Percentiles rank a stretch among this genome's conserved stretches.
These are phyloP conservation scores for Zoysia japonica DNA, from an alignment of 176 grass and related monocot species.

Conservation along the genomic window DNA sequence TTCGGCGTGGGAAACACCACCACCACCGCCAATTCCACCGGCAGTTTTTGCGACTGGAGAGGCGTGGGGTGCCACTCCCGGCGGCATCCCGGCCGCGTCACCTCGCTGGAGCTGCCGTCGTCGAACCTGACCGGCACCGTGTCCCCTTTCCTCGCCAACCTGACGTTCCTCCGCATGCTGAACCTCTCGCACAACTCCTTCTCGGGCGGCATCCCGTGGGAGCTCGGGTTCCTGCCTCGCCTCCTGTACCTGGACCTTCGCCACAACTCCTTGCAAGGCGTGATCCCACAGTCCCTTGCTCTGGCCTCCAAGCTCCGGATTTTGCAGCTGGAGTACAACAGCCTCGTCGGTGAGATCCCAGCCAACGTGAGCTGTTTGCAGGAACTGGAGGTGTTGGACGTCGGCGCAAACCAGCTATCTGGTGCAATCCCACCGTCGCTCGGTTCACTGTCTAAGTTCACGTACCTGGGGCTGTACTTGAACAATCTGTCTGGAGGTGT, in stretches of 20 bases:
- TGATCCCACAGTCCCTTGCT: conserved; percentile 9
- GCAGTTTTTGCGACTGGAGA: conserved; percentile 19
- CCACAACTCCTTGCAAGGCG: conserved; percentile 16
- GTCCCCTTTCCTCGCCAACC: conserved; percentile 19
- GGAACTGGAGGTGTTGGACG: conserved; percentile 3
- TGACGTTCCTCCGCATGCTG: conserved; percentile 31
- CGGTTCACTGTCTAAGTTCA: conserved; percentile 17
- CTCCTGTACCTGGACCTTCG: conserved; percentile 17
- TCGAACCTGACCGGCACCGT: conserved; percentile 15
- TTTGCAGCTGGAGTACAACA: conserved; percentile 29
- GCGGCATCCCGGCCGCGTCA: conserved; percentile 15
- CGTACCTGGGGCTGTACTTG: conserved; percentile 3
- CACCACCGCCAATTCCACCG: not conserved
- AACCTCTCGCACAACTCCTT: conserved; percentile 32
- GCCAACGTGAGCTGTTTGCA: conserved; percentile 23
- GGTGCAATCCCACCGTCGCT: conserved; percentile 1
- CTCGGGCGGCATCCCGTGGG: not conserved
- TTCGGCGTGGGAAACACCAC: not conserved
- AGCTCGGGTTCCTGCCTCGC: conserved; percentile 10
- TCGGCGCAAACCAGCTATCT: conserved; percentile 9
- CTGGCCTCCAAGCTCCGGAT: conserved; percentile 18
- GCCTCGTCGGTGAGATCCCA: conserved; percentile 5
- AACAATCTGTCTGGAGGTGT: conserved; percentile 22
- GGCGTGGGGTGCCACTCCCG: conserved; percentile 25
- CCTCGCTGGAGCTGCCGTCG: conserved; percentile 8